Evolutionary conservation across 2,329 filamentous ascomycete genomes (phyloP).

Genomic region (Botryosphaeria dothidea): DNA sequence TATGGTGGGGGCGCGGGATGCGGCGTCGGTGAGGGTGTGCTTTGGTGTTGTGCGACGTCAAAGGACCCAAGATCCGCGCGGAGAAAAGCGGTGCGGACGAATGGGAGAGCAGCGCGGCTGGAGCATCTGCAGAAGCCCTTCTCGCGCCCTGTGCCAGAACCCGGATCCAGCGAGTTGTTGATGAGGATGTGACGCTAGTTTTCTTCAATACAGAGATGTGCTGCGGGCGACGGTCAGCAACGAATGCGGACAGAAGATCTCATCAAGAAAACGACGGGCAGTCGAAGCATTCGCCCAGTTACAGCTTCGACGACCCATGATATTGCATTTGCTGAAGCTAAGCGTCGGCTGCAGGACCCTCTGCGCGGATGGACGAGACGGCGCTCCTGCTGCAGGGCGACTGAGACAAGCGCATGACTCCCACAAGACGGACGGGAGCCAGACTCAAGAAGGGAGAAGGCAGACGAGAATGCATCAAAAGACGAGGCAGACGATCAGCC

Average conservation of each 20-base stretch:
- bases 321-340: no score
- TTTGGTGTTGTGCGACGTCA: slow-evolving; percentile 9
- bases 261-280: no score
- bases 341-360: no score
- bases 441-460: background rate
- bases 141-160: slow-evolving; percentile 4
- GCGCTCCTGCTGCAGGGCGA: background rate
- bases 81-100: slow-evolving; percentile 3
- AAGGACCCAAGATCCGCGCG: slow-evolving; percentile 6
- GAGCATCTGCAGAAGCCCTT: slow-evolving; percentile 3
- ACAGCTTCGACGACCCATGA: no score
- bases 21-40: background rate
- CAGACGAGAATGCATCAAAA: background rate
- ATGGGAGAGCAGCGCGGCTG: background rate
- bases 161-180: slow-evolving; percentile 2
- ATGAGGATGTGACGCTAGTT: slow-evolving; percentile 3
- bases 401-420: slow-evolving; percentile 7
- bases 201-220: slow-evolving; percentile 18
- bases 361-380: background rate
- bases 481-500: background rate
- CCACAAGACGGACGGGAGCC: background rate
- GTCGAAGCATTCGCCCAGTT: no score
- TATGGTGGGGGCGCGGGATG: slow-evolving; percentile 7
- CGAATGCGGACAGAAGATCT: no score
- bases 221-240: no score